phyloP scores from a whole-genome alignment of 805 yeast genomes.

The Lachancea sp. region DNA sequence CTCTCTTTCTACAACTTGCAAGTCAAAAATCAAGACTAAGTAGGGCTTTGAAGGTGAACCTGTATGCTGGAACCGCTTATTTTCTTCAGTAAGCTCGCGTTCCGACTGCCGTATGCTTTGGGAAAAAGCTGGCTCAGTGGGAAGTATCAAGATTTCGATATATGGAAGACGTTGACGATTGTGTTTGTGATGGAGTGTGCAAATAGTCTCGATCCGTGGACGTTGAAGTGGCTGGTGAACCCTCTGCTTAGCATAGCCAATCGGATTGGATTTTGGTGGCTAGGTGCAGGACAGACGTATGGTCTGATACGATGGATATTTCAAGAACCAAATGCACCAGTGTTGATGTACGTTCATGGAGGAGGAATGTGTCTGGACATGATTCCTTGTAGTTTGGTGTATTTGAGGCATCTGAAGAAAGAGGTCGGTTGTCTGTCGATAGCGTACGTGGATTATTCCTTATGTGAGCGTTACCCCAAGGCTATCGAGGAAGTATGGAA shows the following conservation, averaged over 20 bases:
- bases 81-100: conserved; percentile 1
- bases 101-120: conserved; percentile 2
- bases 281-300: neutral
- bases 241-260: neutral
- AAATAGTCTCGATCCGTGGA: conserved; percentile 1
- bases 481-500: conserved; percentile 6
- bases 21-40: too few relatives aligned
- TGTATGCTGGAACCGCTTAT: conserved; percentile 6
- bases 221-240: conserved; percentile 4
- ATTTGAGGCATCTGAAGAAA: conserved; percentile 12
- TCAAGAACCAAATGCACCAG: conserved; percentile 11
- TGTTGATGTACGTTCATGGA: conserved; percentile 22
- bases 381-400: conserved; percentile 12
- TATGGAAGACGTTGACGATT: neutral
- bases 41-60: too few relatives aligned
- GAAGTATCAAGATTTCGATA: neutral
- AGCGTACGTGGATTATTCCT: conserved; percentile 18
- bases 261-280: conserved; percentile 2
- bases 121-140: neutral
- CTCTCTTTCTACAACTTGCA: too few relatives aligned
- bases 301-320: conserved; percentile 3
- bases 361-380: conserved; percentile 24
- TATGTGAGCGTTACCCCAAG: conserved; percentile 9
- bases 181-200: conserved; percentile 3
- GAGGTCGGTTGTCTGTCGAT: conserved; percentile 14